Conservation (phyloP, 371 early-diverging fungal genomes). For the Funneliformis caledonium region DNA sequence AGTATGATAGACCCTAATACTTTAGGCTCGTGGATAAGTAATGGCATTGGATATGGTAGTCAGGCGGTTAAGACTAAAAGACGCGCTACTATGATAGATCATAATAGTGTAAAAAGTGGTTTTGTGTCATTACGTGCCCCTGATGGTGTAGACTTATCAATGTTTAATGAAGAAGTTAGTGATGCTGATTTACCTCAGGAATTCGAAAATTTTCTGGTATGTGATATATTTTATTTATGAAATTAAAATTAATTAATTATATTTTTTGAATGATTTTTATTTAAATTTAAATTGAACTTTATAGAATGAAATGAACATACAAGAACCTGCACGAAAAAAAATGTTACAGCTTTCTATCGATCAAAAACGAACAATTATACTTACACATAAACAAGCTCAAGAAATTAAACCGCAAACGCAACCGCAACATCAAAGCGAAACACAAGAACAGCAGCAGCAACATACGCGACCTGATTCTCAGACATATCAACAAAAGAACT, state of each 20-base stretch:
- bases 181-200: constrained; percentile 43
- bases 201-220: constrained; percentile 45
- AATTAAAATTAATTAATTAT: neutral
- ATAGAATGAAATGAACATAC: constrained; percentile 34
- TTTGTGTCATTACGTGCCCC: neutral
- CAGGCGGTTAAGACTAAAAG: constrained; percentile 33
- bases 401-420: neutral
- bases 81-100: constrained; percentile 42
- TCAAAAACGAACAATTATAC: constrained; percentile 30
- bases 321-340: neutral
- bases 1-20: constrained; percentile 47
- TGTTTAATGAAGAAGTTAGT: neutral
- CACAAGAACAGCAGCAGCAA: neutral
- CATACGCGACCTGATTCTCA: neutral
- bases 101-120: constrained; percentile 43
- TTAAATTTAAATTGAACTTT: neutral
- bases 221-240: neutral
- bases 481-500: neutral
- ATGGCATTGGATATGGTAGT: constrained; percentile 41
- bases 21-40: constrained; percentile 44
- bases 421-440: neutral
- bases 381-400: constrained; percentile 17
- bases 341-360: constrained; percentile 16
- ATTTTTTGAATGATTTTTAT: constrained; percentile 49
- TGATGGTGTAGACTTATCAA: neutral